These are phyloP conservation scores for Pisolithus thermaeus DNA, from an alignment of 1,284 basidiomycete species.

Conservation along the genomic window DNA sequence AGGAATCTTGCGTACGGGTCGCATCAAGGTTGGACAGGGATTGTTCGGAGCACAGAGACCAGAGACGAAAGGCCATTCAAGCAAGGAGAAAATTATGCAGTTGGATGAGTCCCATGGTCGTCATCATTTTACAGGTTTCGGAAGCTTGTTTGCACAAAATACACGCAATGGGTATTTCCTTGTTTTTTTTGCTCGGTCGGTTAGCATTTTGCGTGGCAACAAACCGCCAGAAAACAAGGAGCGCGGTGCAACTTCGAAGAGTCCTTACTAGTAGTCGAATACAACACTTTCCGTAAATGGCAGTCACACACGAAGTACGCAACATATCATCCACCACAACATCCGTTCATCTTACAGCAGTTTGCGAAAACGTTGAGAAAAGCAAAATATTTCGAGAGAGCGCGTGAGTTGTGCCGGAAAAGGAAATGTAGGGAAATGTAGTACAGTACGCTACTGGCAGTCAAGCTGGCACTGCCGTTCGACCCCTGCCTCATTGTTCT, in stretches of 20 bases:
- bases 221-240: constrained; percentile 18
- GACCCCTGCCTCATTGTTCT: too few species aligned
- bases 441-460: too few species aligned
- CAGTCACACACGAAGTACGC: not conserved
- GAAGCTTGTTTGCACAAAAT: constrained; percentile 9
- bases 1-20: constrained; percentile 14
- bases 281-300: constrained; percentile 20
- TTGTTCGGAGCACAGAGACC: constrained; percentile 17
- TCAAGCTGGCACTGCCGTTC: too few species aligned
- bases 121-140: constrained; percentile 16
- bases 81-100: not conserved
- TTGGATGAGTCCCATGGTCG: not conserved
- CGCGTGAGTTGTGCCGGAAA: too few species aligned
- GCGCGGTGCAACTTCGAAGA: not conserved
- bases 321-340: not conserved
- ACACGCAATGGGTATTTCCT: not conserved
- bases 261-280: constrained; percentile 4
- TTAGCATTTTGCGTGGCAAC: constrained; percentile 18
- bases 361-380: too few species aligned
- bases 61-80: constrained; percentile 21
- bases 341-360: too few species aligned
- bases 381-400: too few species aligned
- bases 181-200: not conserved
- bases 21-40: constrained; percentile 11
- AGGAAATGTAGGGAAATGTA: too few species aligned